Conservation (phyloP, 2,329 filamentous ascomycete species). For the Phaeosphaeriaceae sp. region DNA sequence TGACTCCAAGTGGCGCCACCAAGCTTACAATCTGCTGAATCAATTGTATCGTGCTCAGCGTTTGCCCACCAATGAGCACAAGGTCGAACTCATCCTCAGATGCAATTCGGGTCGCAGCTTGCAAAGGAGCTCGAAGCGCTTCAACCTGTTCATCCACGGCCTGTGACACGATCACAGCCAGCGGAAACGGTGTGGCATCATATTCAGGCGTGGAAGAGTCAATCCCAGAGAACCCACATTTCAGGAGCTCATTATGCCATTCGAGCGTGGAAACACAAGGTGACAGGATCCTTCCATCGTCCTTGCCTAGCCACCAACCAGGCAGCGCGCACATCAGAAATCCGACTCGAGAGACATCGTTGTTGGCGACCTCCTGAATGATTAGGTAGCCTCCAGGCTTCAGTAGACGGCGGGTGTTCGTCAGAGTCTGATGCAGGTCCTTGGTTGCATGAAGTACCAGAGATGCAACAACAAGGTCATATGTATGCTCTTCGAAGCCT, state of each 20-base stretch:
- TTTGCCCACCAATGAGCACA: no score
- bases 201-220: neutral
- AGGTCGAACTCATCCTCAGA: no score
- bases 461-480: conserved; percentile 27
- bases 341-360: conserved; percentile 1
- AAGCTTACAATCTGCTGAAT: no score
- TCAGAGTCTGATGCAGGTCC: conserved; percentile 12
- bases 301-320: conserved; percentile 49
- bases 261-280: conserved; percentile 1
- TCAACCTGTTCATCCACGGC: conserved; percentile 9
- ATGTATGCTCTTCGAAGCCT: conserved; percentile 13
- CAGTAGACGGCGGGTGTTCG: conserved; percentile 21
- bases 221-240: conserved; percentile 11
- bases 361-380: conserved; percentile 25
- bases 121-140: conserved; percentile 4
- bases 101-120: neutral
- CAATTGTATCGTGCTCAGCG: no score
- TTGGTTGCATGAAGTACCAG: conserved; percentile 21
- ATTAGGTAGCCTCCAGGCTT: conserved; percentile 55
- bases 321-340: conserved; percentile 46
- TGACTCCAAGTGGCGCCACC: no score
- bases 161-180: no score
- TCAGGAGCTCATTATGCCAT: conserved; percentile 25
- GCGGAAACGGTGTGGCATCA: neutral
- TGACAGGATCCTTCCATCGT: conserved; percentile 9